These are phyloP conservation scores for Myriosclerotinia curreyana DNA, from an alignment of 2,329 filamentous ascomycete species.

Conservation along the genomic window DNA sequence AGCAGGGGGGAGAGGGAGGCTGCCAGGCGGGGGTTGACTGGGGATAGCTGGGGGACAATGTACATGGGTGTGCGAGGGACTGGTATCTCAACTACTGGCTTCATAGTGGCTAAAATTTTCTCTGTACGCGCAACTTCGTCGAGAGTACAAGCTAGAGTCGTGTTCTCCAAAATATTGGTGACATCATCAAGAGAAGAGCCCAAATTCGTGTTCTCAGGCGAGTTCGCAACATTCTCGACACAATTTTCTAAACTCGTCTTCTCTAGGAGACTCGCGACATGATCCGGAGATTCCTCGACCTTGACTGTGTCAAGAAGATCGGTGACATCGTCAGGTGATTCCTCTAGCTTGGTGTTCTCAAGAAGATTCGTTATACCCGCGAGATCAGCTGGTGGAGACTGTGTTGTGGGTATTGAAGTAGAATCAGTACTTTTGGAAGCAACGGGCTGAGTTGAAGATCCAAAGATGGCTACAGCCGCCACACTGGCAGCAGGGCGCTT, in stretches of 20 bases:
- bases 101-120: background rate
- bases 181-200: background rate
- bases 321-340: background rate
- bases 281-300: background rate
- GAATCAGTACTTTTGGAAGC: background rate
- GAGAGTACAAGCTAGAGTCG: background rate
- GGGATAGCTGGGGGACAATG: background rate
- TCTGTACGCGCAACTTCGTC: background rate
- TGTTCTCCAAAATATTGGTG: background rate
- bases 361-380: constrained; percentile 9
- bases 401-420: background rate
- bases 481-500: constrained; percentile 22
- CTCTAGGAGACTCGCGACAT: background rate
- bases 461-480: constrained; percentile 26
- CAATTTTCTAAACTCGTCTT: background rate
- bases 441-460: constrained; percentile 1
- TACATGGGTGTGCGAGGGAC: background rate
- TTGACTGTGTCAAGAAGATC: background rate
- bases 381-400: background rate
- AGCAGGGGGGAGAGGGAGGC: constrained; percentile 29
- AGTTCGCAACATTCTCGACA: background rate
- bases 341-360: background rate
- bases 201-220: background rate
- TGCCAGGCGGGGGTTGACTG: constrained; percentile 10
- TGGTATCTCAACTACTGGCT: background rate